Evolutionary conservation across 2,329 filamentous ascomycete genomes (phyloP), one percentile per base, ranked within the genome.

Genomic region (Ophiognomonia clavigignenti-juglandacearum): DNA sequence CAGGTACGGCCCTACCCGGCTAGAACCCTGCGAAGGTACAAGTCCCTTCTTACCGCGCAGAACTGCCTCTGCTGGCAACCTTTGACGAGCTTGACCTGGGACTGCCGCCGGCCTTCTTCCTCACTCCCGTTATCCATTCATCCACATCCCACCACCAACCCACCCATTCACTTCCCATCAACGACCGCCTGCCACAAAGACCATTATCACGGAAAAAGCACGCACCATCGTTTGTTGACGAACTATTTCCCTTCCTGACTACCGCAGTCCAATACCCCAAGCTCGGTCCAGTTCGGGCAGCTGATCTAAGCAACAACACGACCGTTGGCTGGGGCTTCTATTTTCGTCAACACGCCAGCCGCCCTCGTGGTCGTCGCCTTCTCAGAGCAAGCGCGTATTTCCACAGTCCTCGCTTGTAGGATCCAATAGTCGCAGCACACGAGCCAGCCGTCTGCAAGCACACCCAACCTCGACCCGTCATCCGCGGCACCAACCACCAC

Each of bases 71-170:
- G 39, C 44, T 20, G 42, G 45, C 43, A 47, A 42, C 40, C 39
- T 50, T 50, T 47, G 47, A 50, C 45, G 43, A 50, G 47, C 47
- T 50, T 41, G 36, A 31, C 32, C 40, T 36, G n/a, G n/a, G 43
- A 46, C 49, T 42, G 35, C 19, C 34, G 26, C 16, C 16, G 34
- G 34, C 16, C 31, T 35, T 47, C 39, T 43, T 31, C 50, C 34
- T 39, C 39, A 39, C 47, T 35, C 47, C 47, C 29, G 36, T 43
- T 39, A 43, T 37, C 31, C 27, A 40, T 34, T 41, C n/a, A n/a
- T n/a, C 37, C 44, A 27, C 37, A 34, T 47, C 44, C 39, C 36
- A 34, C 24, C 34, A 8, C 5, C 39, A 31, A 16, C 11, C 31
- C 31, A 43, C 39, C 47, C 45, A 36, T 43, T 44, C 37, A 43